A percentile compares a stretch with the other conserved stretches of the same genome.
Conservation (phyloP, 75 land plant species). For the Cunninghamia lanceolata region DNA sequence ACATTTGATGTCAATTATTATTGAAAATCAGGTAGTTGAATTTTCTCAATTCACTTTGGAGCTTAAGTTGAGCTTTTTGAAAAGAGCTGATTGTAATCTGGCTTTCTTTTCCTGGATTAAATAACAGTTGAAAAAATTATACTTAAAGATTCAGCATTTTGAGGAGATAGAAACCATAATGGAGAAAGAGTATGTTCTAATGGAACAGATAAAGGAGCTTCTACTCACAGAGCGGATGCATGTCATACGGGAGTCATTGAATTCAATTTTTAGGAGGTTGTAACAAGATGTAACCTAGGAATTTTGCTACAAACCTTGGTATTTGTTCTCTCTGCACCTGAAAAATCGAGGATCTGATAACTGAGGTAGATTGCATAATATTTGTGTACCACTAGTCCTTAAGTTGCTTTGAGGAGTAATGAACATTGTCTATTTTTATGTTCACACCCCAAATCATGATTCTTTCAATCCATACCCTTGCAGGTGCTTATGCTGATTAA, state of each 20-base stretch:
- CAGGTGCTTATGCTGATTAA: neutral
- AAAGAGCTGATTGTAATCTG: neutral
- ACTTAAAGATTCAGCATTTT: conserved; percentile 68
- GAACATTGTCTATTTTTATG: neutral
- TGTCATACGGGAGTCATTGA: conserved; percentile 19
- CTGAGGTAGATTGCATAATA: neutral
- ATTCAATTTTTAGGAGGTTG: neutral
- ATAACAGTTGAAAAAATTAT: conserved; percentile 66
- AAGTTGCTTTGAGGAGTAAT: neutral
- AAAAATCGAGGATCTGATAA: neutral
- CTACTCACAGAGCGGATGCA: conserved; percentile 54
- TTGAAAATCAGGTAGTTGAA: conserved; percentile 79
- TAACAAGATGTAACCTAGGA: neutral
- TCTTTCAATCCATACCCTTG: neutral
- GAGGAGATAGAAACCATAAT: conserved; percentile 76
- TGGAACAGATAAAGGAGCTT: conserved; percentile 51
- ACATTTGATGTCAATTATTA: conserved; percentile 61
- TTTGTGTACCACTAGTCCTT: neutral
- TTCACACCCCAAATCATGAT: neutral
- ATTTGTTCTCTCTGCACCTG: neutral
- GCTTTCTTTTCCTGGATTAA: neutral
- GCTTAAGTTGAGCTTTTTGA: neutral
- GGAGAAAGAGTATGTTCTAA: conserved; percentile 58
- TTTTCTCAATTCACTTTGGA: neutral
- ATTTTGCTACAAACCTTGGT: neutral